phyloP scores from a whole-genome alignment of 306 rosid genomes.

The Acacia confusa region DNA sequence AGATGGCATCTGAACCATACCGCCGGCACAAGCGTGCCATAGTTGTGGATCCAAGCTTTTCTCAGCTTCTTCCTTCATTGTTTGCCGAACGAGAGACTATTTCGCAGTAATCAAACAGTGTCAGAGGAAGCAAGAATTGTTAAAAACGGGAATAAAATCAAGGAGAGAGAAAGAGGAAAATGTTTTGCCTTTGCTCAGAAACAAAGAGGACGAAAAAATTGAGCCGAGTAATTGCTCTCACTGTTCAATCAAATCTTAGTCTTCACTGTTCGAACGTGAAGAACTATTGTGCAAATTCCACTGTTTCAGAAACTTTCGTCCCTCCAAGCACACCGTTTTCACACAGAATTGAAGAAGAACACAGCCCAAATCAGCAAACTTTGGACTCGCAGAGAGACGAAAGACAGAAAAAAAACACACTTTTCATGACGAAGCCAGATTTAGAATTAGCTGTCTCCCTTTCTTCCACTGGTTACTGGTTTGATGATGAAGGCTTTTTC shows the following conservation, averaged over 20 bases:
- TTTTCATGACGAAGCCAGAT: slow-evolving; percentile 8
- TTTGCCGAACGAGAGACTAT: slow-evolving; percentile 6
- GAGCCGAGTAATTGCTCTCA: not conserved
- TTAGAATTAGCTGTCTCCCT: not conserved
- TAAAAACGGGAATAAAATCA: not conserved
- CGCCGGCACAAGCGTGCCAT: slow-evolving; percentile 97
- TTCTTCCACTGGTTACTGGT: not conserved
- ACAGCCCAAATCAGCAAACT: not conserved
- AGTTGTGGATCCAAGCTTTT: slow-evolving; percentile 83
- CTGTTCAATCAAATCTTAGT: not conserved
- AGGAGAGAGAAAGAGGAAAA: not conserved
- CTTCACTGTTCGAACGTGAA: not conserved
- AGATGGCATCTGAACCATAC: slow-evolving; percentile 87
- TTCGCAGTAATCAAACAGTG: slow-evolving; percentile 29
- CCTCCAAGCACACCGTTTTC: not conserved
- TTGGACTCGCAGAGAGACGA: not conserved
- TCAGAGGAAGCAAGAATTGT: not conserved
- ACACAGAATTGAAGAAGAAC: not conserved
- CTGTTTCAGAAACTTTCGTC: not conserved
- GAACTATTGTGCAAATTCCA: not conserved
- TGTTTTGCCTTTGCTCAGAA: not conserved
- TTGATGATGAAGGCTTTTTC: slow-evolving; percentile 14
- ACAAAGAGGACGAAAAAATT: not conserved
- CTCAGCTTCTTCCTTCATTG: slow-evolving; percentile 65
- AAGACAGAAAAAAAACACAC: not conserved